These are phyloP conservation scores for Neonectria punicea DNA, from an alignment of 2,329 filamentous ascomycete genomes.

Conservation along the genomic window DNA sequence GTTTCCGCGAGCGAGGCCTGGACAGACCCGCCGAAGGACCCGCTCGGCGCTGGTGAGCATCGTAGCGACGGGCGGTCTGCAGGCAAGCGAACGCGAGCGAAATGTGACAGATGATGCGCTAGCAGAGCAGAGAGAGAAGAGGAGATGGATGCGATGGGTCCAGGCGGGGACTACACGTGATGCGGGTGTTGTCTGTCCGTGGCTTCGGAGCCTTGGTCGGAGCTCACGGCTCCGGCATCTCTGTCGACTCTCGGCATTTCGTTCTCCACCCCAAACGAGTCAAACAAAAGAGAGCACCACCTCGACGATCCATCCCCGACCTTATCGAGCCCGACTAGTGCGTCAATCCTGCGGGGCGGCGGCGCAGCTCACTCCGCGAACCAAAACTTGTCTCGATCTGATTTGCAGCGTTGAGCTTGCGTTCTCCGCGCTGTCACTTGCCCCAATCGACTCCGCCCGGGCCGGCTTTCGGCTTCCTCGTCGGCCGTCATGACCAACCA, in stretches of 20 bases:
- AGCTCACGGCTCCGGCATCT: neutral
- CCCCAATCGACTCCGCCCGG: constrained; percentile 4
- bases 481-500: constrained; percentile 5
- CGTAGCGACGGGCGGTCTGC: neutral
- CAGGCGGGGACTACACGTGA: no score
- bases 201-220: neutral
- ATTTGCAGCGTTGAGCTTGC: neutral
- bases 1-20: neutral
- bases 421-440: constrained; percentile 16
- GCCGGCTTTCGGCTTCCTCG: constrained; percentile 15
- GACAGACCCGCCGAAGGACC: neutral
- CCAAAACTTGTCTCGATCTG: neutral
- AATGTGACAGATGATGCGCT: neutral
- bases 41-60: neutral
- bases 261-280: neutral
- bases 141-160: no score
- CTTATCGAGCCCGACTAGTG: neutral
- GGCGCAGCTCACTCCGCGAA: neutral
- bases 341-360: no score
- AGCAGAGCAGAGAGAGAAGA: neutral
- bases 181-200: neutral
- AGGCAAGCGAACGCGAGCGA: neutral
- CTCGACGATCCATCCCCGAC: neutral
- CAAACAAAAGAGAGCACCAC: neutral
- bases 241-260: no score